Conservation (phyloP, 2,329 filamentous ascomycete species). For the Ustulina deusta region DNA sequence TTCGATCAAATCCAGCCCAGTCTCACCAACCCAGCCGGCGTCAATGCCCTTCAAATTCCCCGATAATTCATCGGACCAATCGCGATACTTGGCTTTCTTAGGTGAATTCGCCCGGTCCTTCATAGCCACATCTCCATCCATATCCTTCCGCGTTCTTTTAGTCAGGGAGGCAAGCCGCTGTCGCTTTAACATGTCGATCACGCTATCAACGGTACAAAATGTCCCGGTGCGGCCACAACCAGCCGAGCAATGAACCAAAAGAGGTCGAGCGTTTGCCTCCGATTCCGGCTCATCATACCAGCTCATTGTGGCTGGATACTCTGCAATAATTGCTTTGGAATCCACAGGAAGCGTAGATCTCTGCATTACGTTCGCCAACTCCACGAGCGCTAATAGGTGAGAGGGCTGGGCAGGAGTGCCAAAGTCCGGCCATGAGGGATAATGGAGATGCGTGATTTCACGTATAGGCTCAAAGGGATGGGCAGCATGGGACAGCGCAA, state of each 20-base stretch:
- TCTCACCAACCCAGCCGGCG: constrained; percentile 75
- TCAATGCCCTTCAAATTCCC: constrained; percentile 52
- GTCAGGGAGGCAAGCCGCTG: constrained; percentile 65
- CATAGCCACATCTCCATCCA: constrained; percentile 64
- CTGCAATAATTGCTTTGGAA: constrained; percentile 53
- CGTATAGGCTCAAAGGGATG: constrained; percentile 87
- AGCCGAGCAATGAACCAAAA: constrained; percentile 94
- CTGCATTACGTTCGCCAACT: constrained; percentile 83
- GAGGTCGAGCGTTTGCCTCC: constrained; percentile 69
- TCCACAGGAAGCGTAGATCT: constrained; percentile 65
- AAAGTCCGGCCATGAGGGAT: constrained; percentile 97
- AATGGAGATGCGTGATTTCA: constrained; percentile 94
- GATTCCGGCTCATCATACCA: constrained; percentile 72
- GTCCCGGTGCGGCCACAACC: constrained; percentile 96
- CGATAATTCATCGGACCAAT: constrained; percentile 8
- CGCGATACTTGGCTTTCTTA: constrained; percentile 37
- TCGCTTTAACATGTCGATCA: constrained; percentile 96
- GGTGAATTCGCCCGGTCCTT: constrained; percentile 50
- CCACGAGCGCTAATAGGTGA: constrained; percentile 89
- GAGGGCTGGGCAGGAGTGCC: constrained; percentile 89
- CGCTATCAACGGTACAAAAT: constrained; percentile 95
- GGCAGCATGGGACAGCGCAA: constrained; percentile 80
- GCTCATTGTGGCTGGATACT: constrained; percentile 53
- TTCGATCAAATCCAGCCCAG: constrained; percentile 82
- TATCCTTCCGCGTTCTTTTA: constrained; percentile 46